Percentiles rank a stretch among this genome's conserved stretches.
Conservation (phyloP, 371 early-diverging fungal genomes). For the Batkoa obscura region DNA sequence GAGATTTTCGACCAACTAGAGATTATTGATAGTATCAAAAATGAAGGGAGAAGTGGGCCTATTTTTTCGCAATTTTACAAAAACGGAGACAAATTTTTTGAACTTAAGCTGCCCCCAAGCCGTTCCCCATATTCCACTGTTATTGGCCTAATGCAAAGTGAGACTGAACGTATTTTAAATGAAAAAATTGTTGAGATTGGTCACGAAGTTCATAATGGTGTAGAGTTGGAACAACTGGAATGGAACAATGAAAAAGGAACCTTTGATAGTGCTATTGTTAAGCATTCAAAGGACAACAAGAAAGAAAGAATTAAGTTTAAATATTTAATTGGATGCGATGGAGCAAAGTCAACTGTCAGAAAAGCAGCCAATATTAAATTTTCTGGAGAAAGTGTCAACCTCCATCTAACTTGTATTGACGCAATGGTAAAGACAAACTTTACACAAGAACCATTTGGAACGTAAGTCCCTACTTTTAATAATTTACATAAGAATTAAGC, state of each 20-base stretch:
- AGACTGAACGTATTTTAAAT: not conserved
- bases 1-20: not conserved
- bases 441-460: not conserved
- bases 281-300: conserved; percentile 5
- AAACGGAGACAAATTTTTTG: not conserved
- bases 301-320: conserved; percentile 8
- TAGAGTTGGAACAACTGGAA: not conserved
- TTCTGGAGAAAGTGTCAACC: conserved; percentile 7
- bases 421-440: not conserved
- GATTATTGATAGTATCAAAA: not conserved
- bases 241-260: not conserved
- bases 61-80: too few species aligned
- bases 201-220: not conserved
- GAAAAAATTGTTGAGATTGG: conserved; percentile 6
- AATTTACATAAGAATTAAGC: conserved; percentile 2
- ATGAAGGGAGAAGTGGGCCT: not conserved
- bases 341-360: conserved; percentile 14
- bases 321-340: conserved; percentile 16
- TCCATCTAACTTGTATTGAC: conserved; percentile 2
- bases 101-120: not conserved
- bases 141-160: not conserved
- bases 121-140: conserved; percentile 4
- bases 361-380: conserved; percentile 12
- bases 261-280: not conserved
- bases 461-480: not conserved